Conservation (phyloP, 2,329 filamentous ascomycete genomes). For the Colletotrichum karsti region DNA sequence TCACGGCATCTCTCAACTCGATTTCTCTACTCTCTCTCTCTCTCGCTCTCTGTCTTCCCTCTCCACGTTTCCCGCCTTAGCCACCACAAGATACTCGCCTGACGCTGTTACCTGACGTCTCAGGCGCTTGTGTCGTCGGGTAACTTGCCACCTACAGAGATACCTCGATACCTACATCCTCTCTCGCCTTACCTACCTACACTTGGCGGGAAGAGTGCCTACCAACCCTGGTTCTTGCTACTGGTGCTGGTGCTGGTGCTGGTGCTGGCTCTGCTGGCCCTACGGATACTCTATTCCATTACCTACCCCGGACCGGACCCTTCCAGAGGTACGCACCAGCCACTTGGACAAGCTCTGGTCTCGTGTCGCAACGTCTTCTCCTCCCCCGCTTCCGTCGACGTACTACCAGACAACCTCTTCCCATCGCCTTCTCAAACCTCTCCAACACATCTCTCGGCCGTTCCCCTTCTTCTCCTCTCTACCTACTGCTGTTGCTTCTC, state of each 20-base stretch:
- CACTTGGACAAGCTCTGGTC: conserved; percentile 32
- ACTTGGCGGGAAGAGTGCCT: background rate
- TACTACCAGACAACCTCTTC: conserved; percentile 24
- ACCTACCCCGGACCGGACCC: conserved; percentile 23
- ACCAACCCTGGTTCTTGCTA: background rate
- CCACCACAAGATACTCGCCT: background rate
- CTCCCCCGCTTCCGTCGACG: conserved; percentile 29
- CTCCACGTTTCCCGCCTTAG: background rate
- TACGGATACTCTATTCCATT: too few species aligned
- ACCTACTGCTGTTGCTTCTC: conserved; percentile 25
- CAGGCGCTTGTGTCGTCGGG: conserved; percentile 2
- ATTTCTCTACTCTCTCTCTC: too few species aligned
- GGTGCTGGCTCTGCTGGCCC: conserved; percentile 4
- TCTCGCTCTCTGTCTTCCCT: background rate
- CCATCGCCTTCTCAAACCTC: conserved; percentile 29
- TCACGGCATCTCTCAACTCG: background rate
- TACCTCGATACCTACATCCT: background rate
- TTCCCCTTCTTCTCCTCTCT: conserved; percentile 12
- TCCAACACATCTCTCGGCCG: conserved; percentile 25
- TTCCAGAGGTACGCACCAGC: conserved; percentile 26
- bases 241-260: too few species aligned
- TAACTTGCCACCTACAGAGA: conserved; percentile 13
- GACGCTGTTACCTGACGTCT: background rate
- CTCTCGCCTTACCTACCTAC: background rate
- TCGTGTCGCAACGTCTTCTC: conserved; percentile 31